Percentiles rank a stretch among this genome's conserved stretches.
Conservation (phyloP, 768 basidiomycete species). For the Clitopilus passeckerianus region DNA sequence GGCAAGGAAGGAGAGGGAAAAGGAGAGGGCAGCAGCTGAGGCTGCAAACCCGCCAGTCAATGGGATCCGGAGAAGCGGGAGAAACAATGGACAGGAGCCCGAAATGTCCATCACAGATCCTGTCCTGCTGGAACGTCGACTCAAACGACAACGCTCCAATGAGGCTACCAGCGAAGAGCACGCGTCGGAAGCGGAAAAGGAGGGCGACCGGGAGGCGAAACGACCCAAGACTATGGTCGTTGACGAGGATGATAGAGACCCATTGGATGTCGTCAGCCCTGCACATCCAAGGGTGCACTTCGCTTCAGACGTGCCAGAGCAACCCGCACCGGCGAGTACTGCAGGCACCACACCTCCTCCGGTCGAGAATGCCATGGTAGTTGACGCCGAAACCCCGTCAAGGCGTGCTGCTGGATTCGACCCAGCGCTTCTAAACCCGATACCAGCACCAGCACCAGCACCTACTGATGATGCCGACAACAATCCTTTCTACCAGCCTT, state of each 20-base stretch:
- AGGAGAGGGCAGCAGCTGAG: slow-evolving; percentile 27
- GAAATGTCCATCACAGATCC: slow-evolving; percentile 76
- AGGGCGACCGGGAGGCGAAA: slow-evolving; percentile 46
- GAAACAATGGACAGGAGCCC: slow-evolving; percentile 66
- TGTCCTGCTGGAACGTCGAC: slow-evolving; percentile 62
- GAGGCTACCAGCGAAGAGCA: slow-evolving; percentile 47
- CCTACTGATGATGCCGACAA: slow-evolving; percentile 21
- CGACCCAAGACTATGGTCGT: slow-evolving; percentile 44
- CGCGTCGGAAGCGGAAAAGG: slow-evolving; percentile 49
- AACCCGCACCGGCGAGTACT: slow-evolving; percentile 16
- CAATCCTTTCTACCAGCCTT: slow-evolving; percentile 13
- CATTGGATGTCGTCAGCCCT: slow-evolving; percentile 36
- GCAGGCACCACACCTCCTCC: not conserved
- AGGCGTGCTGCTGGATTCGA: slow-evolving; percentile 39
- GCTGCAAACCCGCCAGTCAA: slow-evolving; percentile 29
- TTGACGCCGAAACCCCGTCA: slow-evolving; percentile 23
- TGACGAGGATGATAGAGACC: slow-evolving; percentile 45
- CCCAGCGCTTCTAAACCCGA: slow-evolving; percentile 44
- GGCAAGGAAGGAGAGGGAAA: slow-evolving; percentile 46
- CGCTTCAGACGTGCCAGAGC: slow-evolving; percentile 18
- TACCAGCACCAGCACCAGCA: slow-evolving; percentile 18
- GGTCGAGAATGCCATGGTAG: slow-evolving; percentile 24
- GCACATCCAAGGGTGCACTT: slow-evolving; percentile 45
- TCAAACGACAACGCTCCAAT: slow-evolving; percentile 67
- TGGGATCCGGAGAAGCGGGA: slow-evolving; percentile 65